Percentiles rank a stretch among this genome's conserved stretches.
Evolutionary conservation across 2,329 filamentous ascomycete species (phyloP).

Genomic region (Fusarium dimerum): DNA sequence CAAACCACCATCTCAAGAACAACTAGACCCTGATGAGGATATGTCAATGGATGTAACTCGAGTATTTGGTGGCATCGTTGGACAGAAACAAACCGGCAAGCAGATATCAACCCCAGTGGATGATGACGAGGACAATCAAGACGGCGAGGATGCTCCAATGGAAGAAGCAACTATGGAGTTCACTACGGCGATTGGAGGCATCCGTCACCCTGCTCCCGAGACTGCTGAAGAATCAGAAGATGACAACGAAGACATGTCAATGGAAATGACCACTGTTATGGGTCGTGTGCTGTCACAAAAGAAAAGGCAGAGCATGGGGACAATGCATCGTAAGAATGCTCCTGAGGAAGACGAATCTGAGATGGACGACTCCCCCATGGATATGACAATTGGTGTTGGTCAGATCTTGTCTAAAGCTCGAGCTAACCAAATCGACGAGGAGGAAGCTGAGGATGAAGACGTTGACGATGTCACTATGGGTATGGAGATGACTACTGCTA

Average conservation of each 20-base stretch:
- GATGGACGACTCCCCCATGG: slow-evolving; percentile 40
- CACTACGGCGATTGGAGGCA: slow-evolving; percentile 75
- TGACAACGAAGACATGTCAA: slow-evolving; percentile 71
- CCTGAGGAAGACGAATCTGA: slow-evolving; percentile 34
- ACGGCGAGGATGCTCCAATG: slow-evolving; percentile 36
- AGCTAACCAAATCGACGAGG: slow-evolving; percentile 36
- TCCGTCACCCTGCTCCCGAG: slow-evolving; percentile 44
- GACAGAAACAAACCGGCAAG: slow-evolving; percentile 33
- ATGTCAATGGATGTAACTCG: slow-evolving; percentile 95
- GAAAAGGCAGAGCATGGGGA: slow-evolving; percentile 25
- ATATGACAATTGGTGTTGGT: slow-evolving; percentile 62
- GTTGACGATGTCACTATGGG: slow-evolving; percentile 42
- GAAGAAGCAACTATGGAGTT: slow-evolving; percentile 72
- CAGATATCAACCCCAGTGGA: slow-evolving; percentile 9
- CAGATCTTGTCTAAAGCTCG: slow-evolving; percentile 47
- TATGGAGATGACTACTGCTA: slow-evolving; percentile 68
- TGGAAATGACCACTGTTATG: slow-evolving; percentile 73
- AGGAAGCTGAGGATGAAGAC: slow-evolving; percentile 32
- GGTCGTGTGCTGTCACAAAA: slow-evolving; percentile 51
- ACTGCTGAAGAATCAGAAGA: slow-evolving; percentile 37
- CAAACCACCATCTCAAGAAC: slow-evolving; percentile 44
- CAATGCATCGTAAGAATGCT: slow-evolving; percentile 25
- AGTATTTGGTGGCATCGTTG: slow-evolving; percentile 77
- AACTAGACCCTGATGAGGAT: slow-evolving; percentile 56
- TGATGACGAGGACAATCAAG: slow-evolving; percentile 32